Base-by-base conservation (phyloP, 176 grass and related monocot species). In the Luzula sylvatica region DNA sequence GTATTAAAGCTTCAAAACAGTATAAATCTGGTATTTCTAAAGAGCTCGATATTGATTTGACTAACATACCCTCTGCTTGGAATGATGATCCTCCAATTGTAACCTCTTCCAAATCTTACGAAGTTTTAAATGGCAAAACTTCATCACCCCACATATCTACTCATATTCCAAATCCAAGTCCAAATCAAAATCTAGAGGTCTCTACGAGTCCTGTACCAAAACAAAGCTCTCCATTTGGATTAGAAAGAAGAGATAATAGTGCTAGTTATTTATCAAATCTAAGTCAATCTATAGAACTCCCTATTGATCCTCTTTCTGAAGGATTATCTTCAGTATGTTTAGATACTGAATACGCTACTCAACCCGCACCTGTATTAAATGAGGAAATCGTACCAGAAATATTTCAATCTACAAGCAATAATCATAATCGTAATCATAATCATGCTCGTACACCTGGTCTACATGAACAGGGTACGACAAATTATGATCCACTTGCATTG, bases 11-110 rank as follows among this genome's bases (percentile, higher is more conserved):
- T 38, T 65, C 20, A 21, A 70, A 87, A 46, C 46, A 66, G 0
- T 75, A 82, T 53, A 82, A 69, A 50, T 71, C 78, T 61, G 77
- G 70, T 78, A 76, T 67, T 77, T 41, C 61, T 46, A 87, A 78
- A 74, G 74, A 74, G 1, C 46, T 75, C 39, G 71, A 81, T 46
- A 70, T 74, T 46, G 85, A 96, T 49, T 72, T 78, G 44, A 64
- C 83, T 69, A 71, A 68, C 23, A 74, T 72, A 72, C 77, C 75
- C 55, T 90, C 92, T 50, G 78, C 92, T 53, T 96, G 92, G 92
- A 86, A 86, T 44, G 74, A 86, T 19, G 85, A 86, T 53, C 67
- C 75, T 54, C 65, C 59, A 69, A 52, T 81, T 30, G 42, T 50
- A 58, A 75, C 67, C n/a, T 45, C 48, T 5, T 76, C 74, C 14